phyloP scores from a whole-genome alignment of 2,329 filamentous ascomycete species.

The Chrysosporium queenslandicum region DNA sequence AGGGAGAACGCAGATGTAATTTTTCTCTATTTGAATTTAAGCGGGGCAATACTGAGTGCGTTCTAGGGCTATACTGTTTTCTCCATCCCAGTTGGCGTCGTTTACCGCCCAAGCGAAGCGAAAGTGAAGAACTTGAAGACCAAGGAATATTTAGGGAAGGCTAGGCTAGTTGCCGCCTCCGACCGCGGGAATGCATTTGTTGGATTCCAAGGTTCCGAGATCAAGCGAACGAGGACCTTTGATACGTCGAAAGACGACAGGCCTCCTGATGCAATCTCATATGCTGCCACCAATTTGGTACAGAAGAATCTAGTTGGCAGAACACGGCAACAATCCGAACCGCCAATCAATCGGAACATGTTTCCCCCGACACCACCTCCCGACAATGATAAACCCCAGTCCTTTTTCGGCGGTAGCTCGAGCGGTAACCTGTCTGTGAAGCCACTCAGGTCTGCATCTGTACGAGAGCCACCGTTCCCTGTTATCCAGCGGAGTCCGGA shows the following conservation, averaged over 20 bases:
- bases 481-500: conserved; percentile 2
- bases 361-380: conserved; percentile 98
- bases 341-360: conserved; percentile 64
- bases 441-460: conserved; percentile 41
- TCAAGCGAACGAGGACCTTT: conserved; percentile 42
- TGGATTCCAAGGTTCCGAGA: conserved; percentile 69
- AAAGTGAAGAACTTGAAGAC: conserved; percentile 98
- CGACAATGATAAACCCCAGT: conserved; percentile 58
- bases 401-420: conserved; percentile 22
- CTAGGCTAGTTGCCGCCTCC: conserved; percentile 80
- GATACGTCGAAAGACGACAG: conserved; percentile 55
- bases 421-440: conserved; percentile 24
- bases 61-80: conserved; percentile 90
- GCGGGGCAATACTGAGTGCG: conserved; percentile 10
- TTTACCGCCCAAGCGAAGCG: conserved; percentile 91
- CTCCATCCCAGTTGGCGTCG: conserved; percentile 88
- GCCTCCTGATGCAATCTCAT: conserved; percentile 74
- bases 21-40: not conserved
- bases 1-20: conserved; percentile 77
- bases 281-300: conserved; percentile 84
- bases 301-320: conserved; percentile 72
- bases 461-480: conserved; percentile 39
- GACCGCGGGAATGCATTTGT: conserved; percentile 72
- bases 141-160: conserved; percentile 95
- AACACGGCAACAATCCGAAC: conserved; percentile 70